Conservation (phyloP, 176 grass and related monocot genomes). For the Ensete ventricosum region DNA sequence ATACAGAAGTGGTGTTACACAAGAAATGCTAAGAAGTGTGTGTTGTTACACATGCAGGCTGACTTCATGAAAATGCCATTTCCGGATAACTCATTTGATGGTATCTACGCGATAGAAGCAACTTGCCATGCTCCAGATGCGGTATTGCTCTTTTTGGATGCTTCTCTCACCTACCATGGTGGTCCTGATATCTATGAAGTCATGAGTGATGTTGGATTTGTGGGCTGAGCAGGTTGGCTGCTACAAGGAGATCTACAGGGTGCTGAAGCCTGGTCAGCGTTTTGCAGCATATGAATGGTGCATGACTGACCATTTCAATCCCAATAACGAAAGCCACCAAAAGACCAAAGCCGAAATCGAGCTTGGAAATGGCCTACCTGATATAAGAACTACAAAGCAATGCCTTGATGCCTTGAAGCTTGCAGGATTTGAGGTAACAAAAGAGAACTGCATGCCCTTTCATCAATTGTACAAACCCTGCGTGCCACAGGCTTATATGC, state of each 20-base stretch:
- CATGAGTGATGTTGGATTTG: not conserved
- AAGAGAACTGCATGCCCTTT: not conserved
- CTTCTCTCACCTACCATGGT: not conserved
- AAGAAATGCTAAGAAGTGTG: not conserved
- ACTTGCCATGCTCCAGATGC: slow-evolving; percentile 75
- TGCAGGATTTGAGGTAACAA: slow-evolving; percentile 79
- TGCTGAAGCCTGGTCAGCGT: slow-evolving; percentile 87
- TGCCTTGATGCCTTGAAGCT: slow-evolving; percentile 91
- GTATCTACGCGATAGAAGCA: slow-evolving; percentile 67
- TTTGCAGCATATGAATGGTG: slow-evolving; percentile 99
- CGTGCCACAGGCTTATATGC: not conserved
- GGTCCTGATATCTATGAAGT: not conserved
- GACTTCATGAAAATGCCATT: slow-evolving; percentile 90
- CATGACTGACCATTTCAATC: slow-evolving; percentile 85
- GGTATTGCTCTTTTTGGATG: slow-evolving; percentile 19
- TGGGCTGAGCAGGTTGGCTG: slow-evolving; percentile 62
- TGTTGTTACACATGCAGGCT: slow-evolving; percentile 27
- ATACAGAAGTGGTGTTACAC: no score
- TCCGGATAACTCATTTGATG: slow-evolving; percentile 47
- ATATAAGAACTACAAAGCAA: slow-evolving; percentile 67
- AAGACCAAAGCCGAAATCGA: slow-evolving; percentile 89
- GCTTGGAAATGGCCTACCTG: slow-evolving; percentile 89
- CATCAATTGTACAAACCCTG: not conserved
- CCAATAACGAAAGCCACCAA: slow-evolving; percentile 70
- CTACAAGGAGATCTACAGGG: slow-evolving; percentile 91